Evolutionary conservation across 352 stramenopile genomes (phyloP).

Genomic region (Phytopythium ostracodes): DNA sequence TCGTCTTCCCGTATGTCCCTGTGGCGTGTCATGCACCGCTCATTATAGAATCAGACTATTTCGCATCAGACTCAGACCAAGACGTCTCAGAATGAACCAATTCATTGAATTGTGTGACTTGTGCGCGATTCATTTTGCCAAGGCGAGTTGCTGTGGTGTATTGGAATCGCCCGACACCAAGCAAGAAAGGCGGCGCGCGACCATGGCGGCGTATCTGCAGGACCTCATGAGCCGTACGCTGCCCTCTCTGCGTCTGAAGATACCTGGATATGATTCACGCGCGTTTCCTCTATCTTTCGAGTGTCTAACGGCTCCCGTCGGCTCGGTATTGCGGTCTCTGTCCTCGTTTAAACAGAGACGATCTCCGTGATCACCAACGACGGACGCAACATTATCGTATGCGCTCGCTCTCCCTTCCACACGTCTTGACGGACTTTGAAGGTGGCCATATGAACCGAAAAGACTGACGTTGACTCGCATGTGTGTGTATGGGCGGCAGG

Average conservation of each 20-base stretch:
- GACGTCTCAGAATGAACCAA: too few relatives aligned
- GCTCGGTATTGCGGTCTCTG: background rate
- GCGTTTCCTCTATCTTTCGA: background rate
- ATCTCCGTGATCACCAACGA: constrained; percentile 94
- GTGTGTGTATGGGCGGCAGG: constrained; percentile 26
- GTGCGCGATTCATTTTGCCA: background rate
- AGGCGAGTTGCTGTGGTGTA: background rate
- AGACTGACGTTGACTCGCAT: background rate
- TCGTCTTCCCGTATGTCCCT: constrained; percentile 9
- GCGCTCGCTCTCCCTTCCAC: constrained; percentile 10
- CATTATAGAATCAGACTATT: background rate
- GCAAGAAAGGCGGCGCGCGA: constrained; percentile 7
- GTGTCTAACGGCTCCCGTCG: background rate
- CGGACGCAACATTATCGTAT: constrained; percentile 92
- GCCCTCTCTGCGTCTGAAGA: background rate
- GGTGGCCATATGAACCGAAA: too few relatives aligned
- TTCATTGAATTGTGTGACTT: constrained; percentile 17
- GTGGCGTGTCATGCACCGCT: background rate
- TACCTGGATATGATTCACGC: background rate
- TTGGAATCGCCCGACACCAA: background rate
- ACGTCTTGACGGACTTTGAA: too few relatives aligned
- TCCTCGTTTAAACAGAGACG: constrained; percentile 41
- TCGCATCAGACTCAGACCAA: constrained; percentile 11
- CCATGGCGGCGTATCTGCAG: constrained; percentile 81
- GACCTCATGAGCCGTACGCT: constrained; percentile 79